Percentiles rank a stretch among this genome's conserved stretches.
These are phyloP conservation scores for Penicillium arizonense DNA, from an alignment of 495 filamentous ascomycete species.

Conservation along the genomic window DNA sequence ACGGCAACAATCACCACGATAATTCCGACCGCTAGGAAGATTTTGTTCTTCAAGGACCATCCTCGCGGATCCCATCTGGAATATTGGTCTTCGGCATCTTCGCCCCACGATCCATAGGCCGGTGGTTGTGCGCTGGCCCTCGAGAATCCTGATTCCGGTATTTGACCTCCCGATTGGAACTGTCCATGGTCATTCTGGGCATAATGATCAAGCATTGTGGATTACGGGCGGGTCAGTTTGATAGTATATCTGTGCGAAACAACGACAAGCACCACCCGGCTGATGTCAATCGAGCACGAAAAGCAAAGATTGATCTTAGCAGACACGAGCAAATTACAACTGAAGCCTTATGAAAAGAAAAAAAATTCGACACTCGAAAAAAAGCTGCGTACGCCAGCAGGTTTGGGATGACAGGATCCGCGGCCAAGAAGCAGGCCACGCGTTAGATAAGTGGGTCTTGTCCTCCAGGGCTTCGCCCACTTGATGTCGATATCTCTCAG, in stretches of 20 bases:
- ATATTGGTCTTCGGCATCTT: background rate
- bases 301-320: background rate
- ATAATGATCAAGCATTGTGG: conserved; percentile 1
- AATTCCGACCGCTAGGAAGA: conserved; percentile 20
- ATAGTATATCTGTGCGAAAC: background rate
- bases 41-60: conserved; percentile 22
- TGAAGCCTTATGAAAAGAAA: background rate
- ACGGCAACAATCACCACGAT: conserved; percentile 43
- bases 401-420: background rate
- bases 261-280: background rate
- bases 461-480: too few relatives aligned
- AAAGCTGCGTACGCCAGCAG: background rate
- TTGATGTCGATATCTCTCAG: too few relatives aligned
- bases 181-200: background rate
- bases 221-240: background rate
- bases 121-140: background rate
- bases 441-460: conserved; percentile 5
- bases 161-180: background rate
- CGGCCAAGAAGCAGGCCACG: conserved; percentile 1
- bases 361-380: background rate
- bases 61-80: conserved; percentile 16
- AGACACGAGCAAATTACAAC: background rate
- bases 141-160: background rate
- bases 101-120: background rate
- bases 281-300: background rate